phyloP scores from a whole-genome alignment of 179 eudicot species.

The Spinacia oleracea region DNA sequence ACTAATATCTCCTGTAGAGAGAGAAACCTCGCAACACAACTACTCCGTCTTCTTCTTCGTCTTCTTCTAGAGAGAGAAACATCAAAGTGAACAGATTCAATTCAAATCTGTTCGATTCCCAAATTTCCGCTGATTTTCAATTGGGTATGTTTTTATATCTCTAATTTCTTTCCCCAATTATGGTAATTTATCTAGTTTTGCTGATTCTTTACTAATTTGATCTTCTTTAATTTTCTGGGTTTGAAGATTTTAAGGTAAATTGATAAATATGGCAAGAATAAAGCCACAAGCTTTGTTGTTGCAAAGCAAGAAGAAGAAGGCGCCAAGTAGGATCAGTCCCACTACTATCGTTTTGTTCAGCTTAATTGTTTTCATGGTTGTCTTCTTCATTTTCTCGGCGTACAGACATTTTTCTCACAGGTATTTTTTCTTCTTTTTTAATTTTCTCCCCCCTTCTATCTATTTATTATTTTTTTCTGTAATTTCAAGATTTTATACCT shows the following conservation, averaged over 20 bases:
- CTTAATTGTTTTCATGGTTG: slow-evolving; percentile 54
- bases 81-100: not conserved
- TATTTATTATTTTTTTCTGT: not conserved
- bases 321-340: slow-evolving; percentile 62
- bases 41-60: not conserved
- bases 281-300: slow-evolving; percentile 92
- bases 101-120: slow-evolving; percentile 14
- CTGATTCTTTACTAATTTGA: not conserved
- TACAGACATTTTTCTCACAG: slow-evolving; percentile 76
- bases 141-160: slow-evolving; percentile 11
- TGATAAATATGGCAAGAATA: slow-evolving; percentile 68
- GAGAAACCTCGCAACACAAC: not conserved
- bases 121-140: not conserved
- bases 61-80: not conserved
- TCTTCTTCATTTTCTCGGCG: slow-evolving; percentile 64
- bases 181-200: not conserved
- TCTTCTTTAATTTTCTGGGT: not conserved
- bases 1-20: slow-evolving; percentile 21
- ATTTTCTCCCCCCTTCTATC: not conserved
- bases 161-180: not conserved
- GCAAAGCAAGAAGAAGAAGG: slow-evolving; percentile 99
- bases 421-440: slow-evolving; percentile 44
- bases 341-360: slow-evolving; percentile 54
- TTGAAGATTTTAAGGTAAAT: not conserved
- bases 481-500: not conserved